These are phyloP conservation scores for Eucalyptus melliodora DNA, from an alignment of 345 rosid genomes.

Conservation along the genomic window DNA sequence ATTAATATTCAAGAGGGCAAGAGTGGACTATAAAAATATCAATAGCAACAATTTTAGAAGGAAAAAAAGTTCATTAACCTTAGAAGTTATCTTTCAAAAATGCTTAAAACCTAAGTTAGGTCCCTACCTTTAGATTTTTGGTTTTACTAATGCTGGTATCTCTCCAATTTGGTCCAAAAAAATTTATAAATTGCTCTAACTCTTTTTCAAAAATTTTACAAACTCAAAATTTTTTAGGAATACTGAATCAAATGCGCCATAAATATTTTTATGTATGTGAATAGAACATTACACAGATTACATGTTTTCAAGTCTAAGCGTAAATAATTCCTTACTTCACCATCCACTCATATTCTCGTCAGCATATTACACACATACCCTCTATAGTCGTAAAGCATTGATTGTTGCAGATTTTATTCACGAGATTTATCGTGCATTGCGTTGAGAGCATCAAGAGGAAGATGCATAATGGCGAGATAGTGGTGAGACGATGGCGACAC, in stretches of 20 bases:
- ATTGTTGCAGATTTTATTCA: neutral
- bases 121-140: neutral
- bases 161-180: neutral
- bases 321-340: neutral
- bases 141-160: neutral
- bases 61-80: neutral
- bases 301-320: neutral
- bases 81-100: neutral
- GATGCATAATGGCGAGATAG: neutral
- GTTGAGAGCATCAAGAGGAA: neutral
- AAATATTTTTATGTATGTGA: neutral
- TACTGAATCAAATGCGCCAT: accelerated
- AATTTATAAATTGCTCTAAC: neutral
- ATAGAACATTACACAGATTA: neutral
- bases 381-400: neutral
- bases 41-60: neutral
- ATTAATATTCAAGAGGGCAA: neutral
- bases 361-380: neutral
- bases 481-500: neutral
- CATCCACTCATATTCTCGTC: neutral
- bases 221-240: accelerated
- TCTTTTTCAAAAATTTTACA: neutral
- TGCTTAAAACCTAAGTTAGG: neutral
- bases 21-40: neutral
- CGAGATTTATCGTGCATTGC: neutral